Percentiles rank a stretch among this genome's conserved stretches.
Conservation (phyloP, 2,329 filamentous ascomycete genomes). For the Penicillium sp. region DNA sequence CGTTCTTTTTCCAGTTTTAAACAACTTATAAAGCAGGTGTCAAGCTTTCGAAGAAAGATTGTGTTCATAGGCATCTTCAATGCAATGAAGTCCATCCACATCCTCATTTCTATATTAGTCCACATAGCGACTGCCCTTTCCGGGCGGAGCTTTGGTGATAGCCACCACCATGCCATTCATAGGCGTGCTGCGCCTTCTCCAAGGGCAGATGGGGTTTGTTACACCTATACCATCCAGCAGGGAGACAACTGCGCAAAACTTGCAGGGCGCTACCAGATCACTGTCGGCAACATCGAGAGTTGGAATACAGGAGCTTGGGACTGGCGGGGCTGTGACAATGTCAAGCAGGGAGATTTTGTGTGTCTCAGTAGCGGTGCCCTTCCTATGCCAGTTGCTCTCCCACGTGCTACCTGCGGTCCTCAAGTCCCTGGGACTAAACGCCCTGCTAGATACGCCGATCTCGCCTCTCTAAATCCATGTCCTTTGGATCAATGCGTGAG, state of each 20-base stretch:
- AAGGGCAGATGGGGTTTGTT: constrained; percentile 40
- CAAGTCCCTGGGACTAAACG: constrained; percentile 40
- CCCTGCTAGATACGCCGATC: constrained; percentile 32
- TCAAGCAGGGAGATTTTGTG: constrained; percentile 35
- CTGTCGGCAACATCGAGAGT: constrained; percentile 37
- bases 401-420: constrained; percentile 49
- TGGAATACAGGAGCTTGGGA: constrained; percentile 49
- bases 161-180: not conserved
- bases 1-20: not conserved
- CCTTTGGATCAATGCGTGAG: constrained; percentile 13
- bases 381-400: constrained; percentile 43
- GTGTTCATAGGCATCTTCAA: not conserved
- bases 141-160: not conserved
- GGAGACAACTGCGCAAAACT: constrained; percentile 40
- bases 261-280: constrained; percentile 37
- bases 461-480: constrained; percentile 19
- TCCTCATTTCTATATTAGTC: not conserved
- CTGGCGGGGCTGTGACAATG: constrained; percentile 41
- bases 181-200: constrained; percentile 1
- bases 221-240: constrained; percentile 33
- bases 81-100: constrained; percentile 1
- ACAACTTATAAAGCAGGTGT: not conserved
- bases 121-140: not conserved
- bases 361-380: constrained; percentile 45
- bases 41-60: not conserved